Evolutionary conservation across 2,329 filamentous ascomycete genomes (phyloP), one percentile per base, ranked within the genome.

Genomic region (Cladobotryum mycophilum): DNA sequence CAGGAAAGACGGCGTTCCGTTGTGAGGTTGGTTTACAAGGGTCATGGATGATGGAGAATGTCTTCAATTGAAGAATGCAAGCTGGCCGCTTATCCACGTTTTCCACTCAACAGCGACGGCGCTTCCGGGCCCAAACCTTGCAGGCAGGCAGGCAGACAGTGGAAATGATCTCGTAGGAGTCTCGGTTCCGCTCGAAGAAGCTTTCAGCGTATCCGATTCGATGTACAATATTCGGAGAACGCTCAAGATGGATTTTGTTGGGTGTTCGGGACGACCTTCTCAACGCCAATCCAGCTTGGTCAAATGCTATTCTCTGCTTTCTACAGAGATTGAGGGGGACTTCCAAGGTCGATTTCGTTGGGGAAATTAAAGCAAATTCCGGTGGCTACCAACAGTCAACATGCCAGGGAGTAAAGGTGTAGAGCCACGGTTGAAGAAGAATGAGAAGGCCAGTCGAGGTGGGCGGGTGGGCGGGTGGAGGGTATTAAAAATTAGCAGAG

Each of bases 31-130:
- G 64, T 66, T 73, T 70, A 69, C 64, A 63, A 70, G 72, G 74
- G 76, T 76, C 80, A 84, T 84, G 76, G 77, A 67, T 58, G 56
- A 59, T 63, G 11, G 4, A n/a, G 15, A 38, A 11, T 49, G 45
- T 40, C 6, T 22, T 45, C 17, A 18, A 42, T 14, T 13, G 14
- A 14, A 22, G 40, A 42, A 18, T 42, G 15, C 36, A 14, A 22
- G 40, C 34, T 45, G 18, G n/a, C 25, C 18, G 30, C 50, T 12
- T 30, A 33, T 11, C 50, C 30, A 41, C 36, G 40, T 18, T 8
- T 18, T 41, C 40, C 15, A 42, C 15, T 7, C 8, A 20, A 18
- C 18, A 22, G 18, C 18, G 18, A n/a, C 6, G 5, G 40, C 15
- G 20, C 40, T 22, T 42, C 18, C 40, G 5, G 13, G 14, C 36